These are phyloP conservation scores for Cladorrhinum sp. DNA, from an alignment of 2,329 filamentous ascomycete genomes.

Conservation along the genomic window DNA sequence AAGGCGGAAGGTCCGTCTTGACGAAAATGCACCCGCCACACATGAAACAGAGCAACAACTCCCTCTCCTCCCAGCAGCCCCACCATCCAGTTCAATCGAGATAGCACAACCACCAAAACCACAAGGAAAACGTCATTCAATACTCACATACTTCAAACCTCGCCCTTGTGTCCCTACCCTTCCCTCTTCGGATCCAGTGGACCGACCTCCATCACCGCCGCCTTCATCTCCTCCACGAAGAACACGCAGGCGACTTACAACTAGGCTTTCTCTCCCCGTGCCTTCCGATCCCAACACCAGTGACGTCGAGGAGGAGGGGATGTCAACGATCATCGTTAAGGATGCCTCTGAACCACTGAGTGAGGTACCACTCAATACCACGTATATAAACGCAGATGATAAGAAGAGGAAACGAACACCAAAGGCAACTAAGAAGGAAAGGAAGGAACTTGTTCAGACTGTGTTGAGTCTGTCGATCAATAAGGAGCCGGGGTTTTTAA, in stretches of 20 bases:
- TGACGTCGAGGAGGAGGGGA: slow-evolving; percentile 5
- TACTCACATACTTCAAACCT: slow-evolving; percentile 30
- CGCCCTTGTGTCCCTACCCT: not conserved
- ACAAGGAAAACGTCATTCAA: slow-evolving; percentile 23
- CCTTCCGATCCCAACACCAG: not conserved
- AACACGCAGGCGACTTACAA: not conserved
- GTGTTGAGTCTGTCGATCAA: slow-evolving; percentile 40
- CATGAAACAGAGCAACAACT: not conserved
- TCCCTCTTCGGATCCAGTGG: slow-evolving; percentile 24
- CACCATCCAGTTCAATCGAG: slow-evolving; percentile 7
- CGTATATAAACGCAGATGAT: not conserved
- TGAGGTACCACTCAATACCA: not conserved
- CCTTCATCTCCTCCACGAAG: not conserved
- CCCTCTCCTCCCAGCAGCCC: not conserved
- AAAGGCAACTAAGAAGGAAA: slow-evolving; percentile 18
- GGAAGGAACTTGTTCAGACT: slow-evolving; percentile 37
- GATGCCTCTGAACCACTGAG: not conserved
- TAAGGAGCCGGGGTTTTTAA: slow-evolving; percentile 36
- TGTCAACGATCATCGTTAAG: not conserved
- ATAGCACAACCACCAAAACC: slow-evolving; percentile 4
- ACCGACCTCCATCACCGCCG: slow-evolving; percentile 29
- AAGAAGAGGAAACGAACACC: not conserved
- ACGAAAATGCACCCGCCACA: not conserved
- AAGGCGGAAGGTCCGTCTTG: not conserved
- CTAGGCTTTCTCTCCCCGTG: not conserved